Base-by-base conservation (phyloP, 2,329 filamentous ascomycete genomes). In the Helicocarpus griseus region DNA sequence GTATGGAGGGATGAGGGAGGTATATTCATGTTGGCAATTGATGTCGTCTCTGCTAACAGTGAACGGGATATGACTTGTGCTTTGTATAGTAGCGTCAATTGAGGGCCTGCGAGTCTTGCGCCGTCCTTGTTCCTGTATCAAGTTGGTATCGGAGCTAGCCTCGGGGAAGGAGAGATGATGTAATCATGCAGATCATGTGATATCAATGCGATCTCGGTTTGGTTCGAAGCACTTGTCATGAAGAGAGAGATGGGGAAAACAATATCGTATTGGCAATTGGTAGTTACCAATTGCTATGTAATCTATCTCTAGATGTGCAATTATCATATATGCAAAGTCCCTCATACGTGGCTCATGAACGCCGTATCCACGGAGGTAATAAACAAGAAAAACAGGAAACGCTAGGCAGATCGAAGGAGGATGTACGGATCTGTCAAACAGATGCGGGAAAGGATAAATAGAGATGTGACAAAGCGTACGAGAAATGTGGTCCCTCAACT, bases 1-100 rank as follows among this genome's bases (percentile, higher is more conserved):
- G 46, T 48, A 48, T 55, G 51, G 28, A 49, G 28, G 19, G 46
- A 50, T n/a, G 39, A 44, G 17, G 51, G 21, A 5, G 41, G n/a
- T 49, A 50, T 44, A 19, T 52, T 52, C 50, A 52, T 52, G 19
- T 41, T 48, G 41, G 28, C n/a, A n/a, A 29, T 13, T 3, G n/a
- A n/a, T n/a, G n/a, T n/a, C n/a, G n/a, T 9, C 17, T 43, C 13
- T 8, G 1, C 40, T 17, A 28, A 24, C 41, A 28, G 8, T 14
- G 29, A n/a, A 17, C 38, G 36, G 29, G 19, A n/a, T n/a, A n/a
- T n/a, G n/a, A n/a, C n/a, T 21, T 24, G n/a, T 45, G 14, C 21
- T 29, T 31, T 31, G 7, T 44, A 28, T 44, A 3, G n/a, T n/a
- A 28, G 29, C 21, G 24, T 29, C 41, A 44, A 29, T 44, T 43